Evolutionary conservation across 192 early-diverging fungal species (phyloP), one percentile per base, ranked within the genome.

Genomic region (Endogone sp.): DNA sequence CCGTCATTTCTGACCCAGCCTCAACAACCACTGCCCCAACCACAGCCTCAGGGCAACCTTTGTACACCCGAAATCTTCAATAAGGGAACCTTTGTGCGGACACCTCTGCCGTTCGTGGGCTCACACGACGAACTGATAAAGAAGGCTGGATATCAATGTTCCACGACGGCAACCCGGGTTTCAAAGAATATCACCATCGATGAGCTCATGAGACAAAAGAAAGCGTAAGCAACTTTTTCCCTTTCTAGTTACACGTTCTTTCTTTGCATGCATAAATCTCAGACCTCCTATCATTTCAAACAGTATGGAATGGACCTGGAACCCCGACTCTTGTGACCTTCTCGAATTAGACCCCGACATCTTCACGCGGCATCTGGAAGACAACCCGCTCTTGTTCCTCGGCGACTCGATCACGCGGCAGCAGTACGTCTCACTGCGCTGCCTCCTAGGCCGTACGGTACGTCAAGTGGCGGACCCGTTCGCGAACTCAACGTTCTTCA

Each of bases 361-460:
- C 2, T 58, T 68, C 57, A 60, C 57, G 10, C 29, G 60, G 20
- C 67, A 68, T 59, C 32, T 68, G 3, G 13, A 24, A 22, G 31
- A 62, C 24, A 56, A 68, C 32, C 56, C 67, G 2, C 60, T 68
- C 29, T 28, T 68, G 23, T 56, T 68, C 22, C 29, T 68, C n/a
- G 67, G 67, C 55, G 67, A 68, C 29, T 68, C 67, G 24, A 68
- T 59, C 67, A 28, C 67, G n/a, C 67, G 57, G 31, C 27, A 60
- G 26, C 67, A 68, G 37, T 59, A 58, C 28, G 67, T 30, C 55
- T 60, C 57, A 11, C 56, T 68, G 56, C 24, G 26, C 10, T 68
- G 67, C 29, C 57, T 68, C 10, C 55, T 68, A 59, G 67, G 67
- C 21, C 8, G 21, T n/a, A 28, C 55, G 30, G 67, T 13, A n/a